Conservation (phyloP, 1,284 basidiomycete genomes). For the Tranzscheliella williamsii region DNA sequence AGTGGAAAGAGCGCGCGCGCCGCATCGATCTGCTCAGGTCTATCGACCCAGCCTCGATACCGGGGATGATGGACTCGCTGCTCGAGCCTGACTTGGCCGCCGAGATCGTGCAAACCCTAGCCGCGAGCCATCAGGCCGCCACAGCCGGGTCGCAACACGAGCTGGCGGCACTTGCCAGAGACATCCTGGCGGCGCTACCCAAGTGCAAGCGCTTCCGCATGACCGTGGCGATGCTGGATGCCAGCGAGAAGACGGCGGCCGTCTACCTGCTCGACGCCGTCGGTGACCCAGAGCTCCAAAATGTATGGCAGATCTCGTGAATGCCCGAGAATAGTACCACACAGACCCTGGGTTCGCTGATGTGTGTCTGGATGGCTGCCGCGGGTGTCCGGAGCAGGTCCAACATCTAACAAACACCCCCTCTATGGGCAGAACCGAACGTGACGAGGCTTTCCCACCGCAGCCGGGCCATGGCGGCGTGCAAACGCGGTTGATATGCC, state of each 20-base stretch:
- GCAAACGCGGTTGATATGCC: too few relatives aligned
- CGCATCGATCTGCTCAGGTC: conserved; percentile 7
- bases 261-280: conserved; percentile 6
- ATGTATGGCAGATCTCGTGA: conserved; percentile 15
- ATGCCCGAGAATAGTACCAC: too few relatives aligned
- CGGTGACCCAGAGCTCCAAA: conserved; percentile 8
- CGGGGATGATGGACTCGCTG: conserved; percentile 23
- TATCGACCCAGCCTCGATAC: conserved; percentile 14
- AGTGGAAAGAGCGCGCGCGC: conserved; percentile 20
- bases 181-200: conserved; percentile 7
- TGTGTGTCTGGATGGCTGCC: too few relatives aligned
- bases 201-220: conserved; percentile 27
- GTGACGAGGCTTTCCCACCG: too few relatives aligned
- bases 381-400: too few relatives aligned
- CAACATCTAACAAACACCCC: too few relatives aligned
- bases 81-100: conserved; percentile 23
- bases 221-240: conserved; percentile 28
- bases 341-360: too few relatives aligned
- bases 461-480: too few relatives aligned
- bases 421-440: too few relatives aligned
- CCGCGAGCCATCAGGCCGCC: not conserved
- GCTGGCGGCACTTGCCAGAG: not conserved
- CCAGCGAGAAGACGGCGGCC: conserved; percentile 11
- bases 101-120: conserved; percentile 16
- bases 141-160: not conserved